Percentiles rank a stretch among this genome's conserved stretches.
Evolutionary conservation across 148 eudicot species (phyloP).

Genomic region (Talinum fruticosum): DNA sequence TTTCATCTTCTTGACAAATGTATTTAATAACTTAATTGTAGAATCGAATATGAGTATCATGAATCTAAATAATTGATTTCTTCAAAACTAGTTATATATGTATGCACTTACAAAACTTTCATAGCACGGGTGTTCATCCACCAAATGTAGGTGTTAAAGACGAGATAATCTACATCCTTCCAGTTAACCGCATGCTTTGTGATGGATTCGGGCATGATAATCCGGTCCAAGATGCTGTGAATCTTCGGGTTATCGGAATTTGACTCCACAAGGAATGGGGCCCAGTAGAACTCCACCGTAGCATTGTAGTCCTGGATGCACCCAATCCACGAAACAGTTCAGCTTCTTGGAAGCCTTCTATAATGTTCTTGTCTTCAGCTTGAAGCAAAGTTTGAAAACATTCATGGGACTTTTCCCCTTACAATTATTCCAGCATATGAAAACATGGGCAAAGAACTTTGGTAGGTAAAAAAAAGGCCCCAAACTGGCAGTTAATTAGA

Average conservation of each 20-base stretch:
- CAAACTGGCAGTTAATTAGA: neutral
- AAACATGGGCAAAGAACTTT: neutral
- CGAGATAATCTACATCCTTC: slow-evolving; percentile 71
- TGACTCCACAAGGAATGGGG: slow-evolving; percentile 92
- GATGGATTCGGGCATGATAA: slow-evolving; percentile 84
- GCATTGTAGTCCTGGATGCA: slow-evolving; percentile 76
- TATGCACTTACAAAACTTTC: slow-evolving; percentile 86
- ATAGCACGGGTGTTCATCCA: slow-evolving; percentile 90
- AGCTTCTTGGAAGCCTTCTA: too few species aligned
- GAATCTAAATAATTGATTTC: too few species aligned
- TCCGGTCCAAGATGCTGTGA: slow-evolving; percentile 82
- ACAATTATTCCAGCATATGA: neutral
- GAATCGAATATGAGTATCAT: too few species aligned
- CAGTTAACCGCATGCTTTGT: slow-evolving; percentile 71
- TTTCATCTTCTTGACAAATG: too few species aligned
- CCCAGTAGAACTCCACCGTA: slow-evolving; percentile 98
- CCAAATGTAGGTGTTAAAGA: slow-evolving; percentile 96
- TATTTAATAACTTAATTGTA: too few species aligned
- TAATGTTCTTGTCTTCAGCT: slow-evolving; percentile 14
- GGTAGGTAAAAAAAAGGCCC: neutral
- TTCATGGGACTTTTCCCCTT: neutral
- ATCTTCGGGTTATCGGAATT: slow-evolving; percentile 83
- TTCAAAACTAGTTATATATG: too few species aligned
- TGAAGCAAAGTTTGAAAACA: slow-evolving; percentile 16
- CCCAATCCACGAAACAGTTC: neutral